phyloP scores from a whole-genome alignment of 768 basidiomycete genomes.

The Tephrocybe sp. region DNA sequence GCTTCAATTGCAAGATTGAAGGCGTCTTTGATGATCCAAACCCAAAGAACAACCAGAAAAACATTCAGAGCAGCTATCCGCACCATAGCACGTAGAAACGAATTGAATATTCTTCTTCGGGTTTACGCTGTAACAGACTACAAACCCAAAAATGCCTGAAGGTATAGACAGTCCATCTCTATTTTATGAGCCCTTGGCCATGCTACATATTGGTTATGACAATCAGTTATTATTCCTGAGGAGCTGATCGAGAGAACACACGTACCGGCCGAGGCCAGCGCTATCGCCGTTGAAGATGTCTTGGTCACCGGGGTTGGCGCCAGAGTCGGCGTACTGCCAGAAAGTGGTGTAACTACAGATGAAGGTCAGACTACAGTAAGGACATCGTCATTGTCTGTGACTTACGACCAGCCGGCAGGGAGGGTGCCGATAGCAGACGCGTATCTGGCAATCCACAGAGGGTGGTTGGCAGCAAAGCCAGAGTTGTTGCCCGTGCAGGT shows the following conservation, averaged over 20 bases:
- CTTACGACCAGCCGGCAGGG: constrained; percentile 57
- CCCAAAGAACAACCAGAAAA: no score
- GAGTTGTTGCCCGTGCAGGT: constrained; percentile 62
- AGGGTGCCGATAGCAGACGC: constrained; percentile 49
- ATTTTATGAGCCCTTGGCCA: constrained; percentile 14
- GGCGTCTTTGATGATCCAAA: no score
- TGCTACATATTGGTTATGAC: background rate
- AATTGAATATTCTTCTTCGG: no score
- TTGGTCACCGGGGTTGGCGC: constrained; percentile 57
- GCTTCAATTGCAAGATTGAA: no score
- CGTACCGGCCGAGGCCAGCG: constrained; percentile 40
- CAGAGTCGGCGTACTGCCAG: constrained; percentile 61
- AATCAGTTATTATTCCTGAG: background rate
- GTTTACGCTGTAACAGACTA: no score
- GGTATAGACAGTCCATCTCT: no score
- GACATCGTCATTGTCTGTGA: background rate
- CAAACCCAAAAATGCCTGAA: no score
- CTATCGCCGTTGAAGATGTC: constrained; percentile 56
- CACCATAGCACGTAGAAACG: no score
- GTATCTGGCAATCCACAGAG: constrained; percentile 62
- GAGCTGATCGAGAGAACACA: background rate
- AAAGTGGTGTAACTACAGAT: constrained; percentile 46
- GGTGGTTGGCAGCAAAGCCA: constrained; percentile 48
- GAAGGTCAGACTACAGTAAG: background rate
- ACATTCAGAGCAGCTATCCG: no score